phyloP scores from a whole-genome alignment of 2,329 filamentous ascomycete species.

The Ophiostoma tasmaniense region DNA sequence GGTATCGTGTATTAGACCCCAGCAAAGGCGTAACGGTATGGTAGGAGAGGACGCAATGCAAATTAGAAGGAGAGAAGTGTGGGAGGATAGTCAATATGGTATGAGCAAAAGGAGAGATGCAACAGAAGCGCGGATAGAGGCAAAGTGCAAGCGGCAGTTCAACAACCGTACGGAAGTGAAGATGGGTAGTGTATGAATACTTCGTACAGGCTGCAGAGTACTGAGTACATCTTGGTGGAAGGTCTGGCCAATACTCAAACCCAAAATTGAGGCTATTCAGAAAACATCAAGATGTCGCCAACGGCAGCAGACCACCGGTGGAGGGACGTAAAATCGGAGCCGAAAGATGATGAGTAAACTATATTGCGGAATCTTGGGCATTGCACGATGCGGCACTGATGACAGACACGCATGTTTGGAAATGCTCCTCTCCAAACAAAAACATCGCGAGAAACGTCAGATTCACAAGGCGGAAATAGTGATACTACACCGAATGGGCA shows the following conservation, averaged over 20 bases:
- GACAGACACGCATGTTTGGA: not conserved
- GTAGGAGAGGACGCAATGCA: not conserved
- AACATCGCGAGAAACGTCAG: conserved; percentile 1
- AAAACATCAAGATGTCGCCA: not conserved
- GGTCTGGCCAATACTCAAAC: not conserved
- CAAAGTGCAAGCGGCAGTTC: not conserved
- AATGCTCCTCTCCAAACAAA: not conserved
- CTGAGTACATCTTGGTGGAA: too few species aligned
- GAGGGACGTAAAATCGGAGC: not conserved
- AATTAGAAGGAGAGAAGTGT: not conserved
- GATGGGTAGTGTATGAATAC: not conserved
- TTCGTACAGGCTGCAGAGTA: too few species aligned
- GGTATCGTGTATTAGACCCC: conserved; percentile 11
- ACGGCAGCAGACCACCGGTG: not conserved
- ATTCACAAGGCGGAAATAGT: not conserved
- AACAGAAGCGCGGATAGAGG: not conserved
- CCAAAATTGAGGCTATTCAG: not conserved
- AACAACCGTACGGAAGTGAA: not conserved
- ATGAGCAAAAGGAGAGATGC: conserved; percentile 3
- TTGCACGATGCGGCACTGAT: not conserved
- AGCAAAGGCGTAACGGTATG: conserved; percentile 5
- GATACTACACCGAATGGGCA: not conserved
- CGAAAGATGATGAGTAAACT: not conserved
- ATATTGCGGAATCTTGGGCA: not conserved
- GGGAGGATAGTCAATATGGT: not conserved